A percentile compares a stretch with the other conserved stretches of the same genome.
phyloP scores from a whole-genome alignment of 1,284 basidiomycete species.

The Marasmius sp. region DNA sequence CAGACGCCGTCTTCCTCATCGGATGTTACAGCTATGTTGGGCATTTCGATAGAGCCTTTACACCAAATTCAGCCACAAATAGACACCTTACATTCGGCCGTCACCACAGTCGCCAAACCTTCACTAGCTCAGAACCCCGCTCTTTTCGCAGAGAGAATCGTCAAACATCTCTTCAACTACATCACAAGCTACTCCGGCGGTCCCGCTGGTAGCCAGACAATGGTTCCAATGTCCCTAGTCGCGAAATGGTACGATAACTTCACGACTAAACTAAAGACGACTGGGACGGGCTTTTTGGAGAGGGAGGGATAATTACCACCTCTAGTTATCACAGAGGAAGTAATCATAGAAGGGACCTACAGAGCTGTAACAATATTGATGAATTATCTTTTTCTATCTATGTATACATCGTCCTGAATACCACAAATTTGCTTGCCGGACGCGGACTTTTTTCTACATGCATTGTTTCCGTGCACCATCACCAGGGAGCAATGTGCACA shows the following conservation, averaged over 20 bases:
- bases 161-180: constrained; percentile 83
- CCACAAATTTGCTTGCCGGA: too few relatives aligned
- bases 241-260: constrained; percentile 85
- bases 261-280: constrained; percentile 67
- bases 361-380: too few relatives aligned
- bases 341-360: too few relatives aligned
- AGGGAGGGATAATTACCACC: constrained; percentile 43
- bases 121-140: constrained; percentile 30
- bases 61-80: constrained; percentile 56
- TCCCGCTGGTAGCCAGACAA: constrained; percentile 55
- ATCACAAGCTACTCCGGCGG: constrained; percentile 72
- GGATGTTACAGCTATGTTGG: constrained; percentile 68
- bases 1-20: constrained; percentile 24
- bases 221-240: constrained; percentile 76
- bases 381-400: too few relatives aligned
- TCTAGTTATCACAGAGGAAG: background rate
- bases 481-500: too few relatives aligned
- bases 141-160: constrained; percentile 61
- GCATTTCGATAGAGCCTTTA: constrained; percentile 71
- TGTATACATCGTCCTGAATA: too few relatives aligned
- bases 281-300: constrained; percentile 77
- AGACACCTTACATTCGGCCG: constrained; percentile 40
- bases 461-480: too few relatives aligned
- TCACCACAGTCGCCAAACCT: constrained; percentile 22
- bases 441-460: too few relatives aligned